phyloP scores from a whole-genome alignment of 2,329 filamentous ascomycete species.

The Fusarium sp. region DNA sequence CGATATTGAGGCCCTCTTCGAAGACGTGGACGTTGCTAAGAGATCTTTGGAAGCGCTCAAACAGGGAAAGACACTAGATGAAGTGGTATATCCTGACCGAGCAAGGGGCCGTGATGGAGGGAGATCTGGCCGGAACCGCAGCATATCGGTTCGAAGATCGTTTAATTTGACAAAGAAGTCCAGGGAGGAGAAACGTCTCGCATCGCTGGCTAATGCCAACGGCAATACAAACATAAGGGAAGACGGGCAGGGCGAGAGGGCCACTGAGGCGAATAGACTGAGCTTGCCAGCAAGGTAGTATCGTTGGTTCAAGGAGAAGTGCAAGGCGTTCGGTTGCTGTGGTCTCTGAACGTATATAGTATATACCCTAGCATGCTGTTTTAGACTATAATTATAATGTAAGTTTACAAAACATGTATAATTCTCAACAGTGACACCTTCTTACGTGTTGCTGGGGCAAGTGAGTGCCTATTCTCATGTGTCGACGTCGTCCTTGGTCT shows the following conservation, averaged over 20 bases:
- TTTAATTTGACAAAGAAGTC: conserved; percentile 35
- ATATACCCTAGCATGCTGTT: conserved; percentile 32
- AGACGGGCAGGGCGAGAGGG: not conserved
- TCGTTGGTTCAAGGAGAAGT: conserved; percentile 16
- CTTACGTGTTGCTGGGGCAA: conserved; percentile 24
- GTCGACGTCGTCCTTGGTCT: conserved; percentile 13
- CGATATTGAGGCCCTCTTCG: conserved; percentile 58
- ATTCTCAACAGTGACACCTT: not conserved
- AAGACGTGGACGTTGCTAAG: conserved; percentile 64
- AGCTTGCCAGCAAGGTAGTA: conserved; percentile 29
- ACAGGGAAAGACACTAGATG: conserved; percentile 57
- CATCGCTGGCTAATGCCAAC: conserved; percentile 19
- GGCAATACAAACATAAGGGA: conserved; percentile 2
- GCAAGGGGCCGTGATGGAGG: conserved; percentile 23
- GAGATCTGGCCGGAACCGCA: conserved; percentile 33
- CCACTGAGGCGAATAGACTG: conserved; percentile 18
- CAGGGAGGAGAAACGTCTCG: conserved; percentile 26
- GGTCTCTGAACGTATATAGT: conserved; percentile 23
- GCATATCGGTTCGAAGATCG: conserved; percentile 38
- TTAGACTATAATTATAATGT: conserved; percentile 34
- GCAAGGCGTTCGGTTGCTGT: conserved; percentile 27
- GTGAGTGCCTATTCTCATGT: not conserved
- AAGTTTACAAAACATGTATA: conserved; percentile 28
- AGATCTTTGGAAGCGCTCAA: conserved; percentile 62
- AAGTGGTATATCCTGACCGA: conserved; percentile 40